Conservation (phyloP, 106 monocot species). For the Dioscorea alata region DNA sequence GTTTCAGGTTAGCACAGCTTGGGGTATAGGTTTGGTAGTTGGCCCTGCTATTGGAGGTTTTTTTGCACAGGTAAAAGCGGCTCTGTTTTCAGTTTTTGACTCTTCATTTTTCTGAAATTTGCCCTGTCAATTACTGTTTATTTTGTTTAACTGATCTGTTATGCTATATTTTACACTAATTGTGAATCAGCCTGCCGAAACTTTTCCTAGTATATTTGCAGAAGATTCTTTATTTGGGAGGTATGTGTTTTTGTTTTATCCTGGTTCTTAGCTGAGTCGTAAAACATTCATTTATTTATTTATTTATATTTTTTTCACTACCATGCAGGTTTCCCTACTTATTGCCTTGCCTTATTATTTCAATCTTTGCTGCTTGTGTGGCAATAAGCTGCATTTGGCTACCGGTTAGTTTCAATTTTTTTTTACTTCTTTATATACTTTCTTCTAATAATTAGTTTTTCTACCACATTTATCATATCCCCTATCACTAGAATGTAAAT, state of each 20-base stretch:
- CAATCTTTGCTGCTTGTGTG: slow-evolving; percentile 41
- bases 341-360: slow-evolving; percentile 46
- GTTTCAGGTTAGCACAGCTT: slow-evolving; percentile 5
- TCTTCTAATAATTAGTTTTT: too few species aligned
- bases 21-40: slow-evolving; percentile 7
- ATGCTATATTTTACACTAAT: neutral
- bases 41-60: slow-evolving; percentile 11
- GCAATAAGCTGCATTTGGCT: slow-evolving; percentile 35
- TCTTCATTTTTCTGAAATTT: neutral
- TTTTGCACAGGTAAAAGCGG: slow-evolving; percentile 1
- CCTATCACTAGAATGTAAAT: too few species aligned
- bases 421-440: too few species aligned
- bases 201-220: slow-evolving; percentile 64
- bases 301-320: neutral
- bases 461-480: too few species aligned
- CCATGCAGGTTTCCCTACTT: slow-evolving; percentile 65
- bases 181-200: slow-evolving; percentile 61
- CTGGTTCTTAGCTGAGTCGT: neutral
- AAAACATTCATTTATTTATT: neutral
- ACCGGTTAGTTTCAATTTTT: slow-evolving; percentile 22
- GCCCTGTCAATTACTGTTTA: neutral
- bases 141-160: neutral
- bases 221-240: slow-evolving; percentile 60
- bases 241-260: slow-evolving; percentile 14
- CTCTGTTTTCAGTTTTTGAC: too few species aligned